Percentiles rank a stretch among this genome's conserved stretches.
Evolutionary conservation across 83 land plant genomes (phyloP).

Genomic region (Picea abies): DNA sequence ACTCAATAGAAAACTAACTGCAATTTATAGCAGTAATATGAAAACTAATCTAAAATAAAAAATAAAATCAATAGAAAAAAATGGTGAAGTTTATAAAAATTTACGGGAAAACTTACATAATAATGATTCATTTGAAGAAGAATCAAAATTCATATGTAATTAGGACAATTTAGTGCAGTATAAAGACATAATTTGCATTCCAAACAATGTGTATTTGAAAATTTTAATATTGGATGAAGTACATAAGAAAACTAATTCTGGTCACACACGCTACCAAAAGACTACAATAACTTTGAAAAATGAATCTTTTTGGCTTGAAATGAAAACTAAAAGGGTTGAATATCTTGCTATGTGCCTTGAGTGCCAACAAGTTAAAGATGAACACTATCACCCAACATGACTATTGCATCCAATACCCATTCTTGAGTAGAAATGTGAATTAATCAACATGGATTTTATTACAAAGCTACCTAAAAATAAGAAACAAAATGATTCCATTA

Average conservation of each 20-base stretch:
- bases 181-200: background rate
- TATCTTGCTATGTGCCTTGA: background rate
- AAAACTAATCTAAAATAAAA: too few species aligned
- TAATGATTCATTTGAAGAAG: background rate
- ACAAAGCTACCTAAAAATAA: background rate
- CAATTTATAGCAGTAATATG: too few species aligned
- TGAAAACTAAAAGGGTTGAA: background rate
- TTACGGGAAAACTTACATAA: background rate
- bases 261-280: background rate
- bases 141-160: background rate
- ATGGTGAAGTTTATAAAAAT: background rate
- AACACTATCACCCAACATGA: too few species aligned
- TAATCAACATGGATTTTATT: background rate
- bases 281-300: background rate
- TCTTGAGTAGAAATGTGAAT: background rate
- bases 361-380: background rate
- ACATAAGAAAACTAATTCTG: background rate
- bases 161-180: background rate
- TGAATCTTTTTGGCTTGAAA: accelerated
- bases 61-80: background rate
- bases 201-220: too few species aligned
- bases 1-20: background rate
- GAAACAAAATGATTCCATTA: background rate
- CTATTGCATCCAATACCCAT: too few species aligned
- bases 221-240: background rate